Evolutionary conservation across 106 monocot genomes (phyloP), one percentile per base, ranked within the genome.

Genomic region (Posidonia australis): DNA sequence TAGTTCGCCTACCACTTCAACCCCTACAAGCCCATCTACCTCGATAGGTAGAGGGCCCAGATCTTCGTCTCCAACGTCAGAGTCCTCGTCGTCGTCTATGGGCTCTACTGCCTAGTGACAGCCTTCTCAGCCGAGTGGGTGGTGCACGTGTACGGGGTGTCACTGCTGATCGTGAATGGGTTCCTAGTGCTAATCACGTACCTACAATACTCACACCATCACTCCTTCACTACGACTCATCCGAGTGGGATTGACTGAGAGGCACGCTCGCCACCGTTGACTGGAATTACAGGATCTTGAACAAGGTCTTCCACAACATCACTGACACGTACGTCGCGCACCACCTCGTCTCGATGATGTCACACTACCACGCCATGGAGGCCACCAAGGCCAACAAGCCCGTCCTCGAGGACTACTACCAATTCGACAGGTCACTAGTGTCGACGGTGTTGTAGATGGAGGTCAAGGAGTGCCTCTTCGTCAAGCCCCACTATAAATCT

Each of bases 361-460:
- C 87, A 11, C 87, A 88, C 44, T 88, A 88, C 74, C 84, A 88
- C 36, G 88, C 88, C 16, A 63, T 77, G 81, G 88, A 88, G 73
- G 88, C 88, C 0, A 88, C 88, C 18, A 70, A 71, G 54, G 88
- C 84, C 3, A 81, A 84, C 76, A 65, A 69, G 71, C 88, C 84
- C 24, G 30, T 88, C n/a, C 79, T 88, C 11, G 76, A 81, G 0
- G 79, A 84, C 25, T 88, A 88, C 72, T 84, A 88, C 67, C 70
- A 54, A 19, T 69, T 77, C 48, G 88, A 88, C 41, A 31, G 18
- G 7, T 84, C 88, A 53, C 88, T 81, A 1, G 70, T 88, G 0
- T 36, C 47, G 41, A n/a, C n/a, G n/a, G n/a, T n/a, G n/a, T n/a
- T n/a, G n/a, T n/a, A n/a, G n/a, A n/a, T n/a, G n/a, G n/a, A n/a